Conservation (phyloP, 495 filamentous ascomycete genomes). For the Penicillium fimorum region DNA sequence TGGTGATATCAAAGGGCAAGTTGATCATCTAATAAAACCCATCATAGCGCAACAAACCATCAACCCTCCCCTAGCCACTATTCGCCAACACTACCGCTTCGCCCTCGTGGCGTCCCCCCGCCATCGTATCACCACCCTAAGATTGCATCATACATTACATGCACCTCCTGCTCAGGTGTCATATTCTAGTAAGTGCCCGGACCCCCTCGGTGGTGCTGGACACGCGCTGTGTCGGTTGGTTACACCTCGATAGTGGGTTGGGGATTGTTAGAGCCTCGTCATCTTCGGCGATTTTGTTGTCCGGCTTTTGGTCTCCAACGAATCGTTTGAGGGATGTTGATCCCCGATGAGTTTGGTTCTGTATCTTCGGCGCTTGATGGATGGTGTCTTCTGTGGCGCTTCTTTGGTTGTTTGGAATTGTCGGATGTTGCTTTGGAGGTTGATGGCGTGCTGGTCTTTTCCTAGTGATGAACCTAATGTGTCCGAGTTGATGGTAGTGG, state of each 20-base stretch:
- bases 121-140: not conserved
- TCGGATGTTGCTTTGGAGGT: not conserved
- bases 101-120: not conserved
- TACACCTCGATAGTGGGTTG: not conserved
- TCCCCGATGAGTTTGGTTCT: not conserved
- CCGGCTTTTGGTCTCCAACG: not conserved
- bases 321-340: not conserved
- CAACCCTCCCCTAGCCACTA: too few species aligned
- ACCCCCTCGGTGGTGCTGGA: constrained; percentile 1
- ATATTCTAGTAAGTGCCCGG: constrained; percentile 5
- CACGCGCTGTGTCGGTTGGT: not conserved
- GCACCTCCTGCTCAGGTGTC: constrained; percentile 2
- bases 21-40: too few species aligned
- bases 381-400: not conserved
- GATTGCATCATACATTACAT: not conserved
- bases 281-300: not conserved
- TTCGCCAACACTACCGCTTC: too few species aligned
- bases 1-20: too few species aligned
- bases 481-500: not conserved
- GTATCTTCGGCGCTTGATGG: not conserved
- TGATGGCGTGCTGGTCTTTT: not conserved
- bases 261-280: not conserved
- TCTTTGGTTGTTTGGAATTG: not conserved
- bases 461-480: not conserved
- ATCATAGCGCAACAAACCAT: too few species aligned